Evolutionary conservation across 2,329 filamentous ascomycete species (phyloP).

Genomic region (Fusarium incarnatum): DNA sequence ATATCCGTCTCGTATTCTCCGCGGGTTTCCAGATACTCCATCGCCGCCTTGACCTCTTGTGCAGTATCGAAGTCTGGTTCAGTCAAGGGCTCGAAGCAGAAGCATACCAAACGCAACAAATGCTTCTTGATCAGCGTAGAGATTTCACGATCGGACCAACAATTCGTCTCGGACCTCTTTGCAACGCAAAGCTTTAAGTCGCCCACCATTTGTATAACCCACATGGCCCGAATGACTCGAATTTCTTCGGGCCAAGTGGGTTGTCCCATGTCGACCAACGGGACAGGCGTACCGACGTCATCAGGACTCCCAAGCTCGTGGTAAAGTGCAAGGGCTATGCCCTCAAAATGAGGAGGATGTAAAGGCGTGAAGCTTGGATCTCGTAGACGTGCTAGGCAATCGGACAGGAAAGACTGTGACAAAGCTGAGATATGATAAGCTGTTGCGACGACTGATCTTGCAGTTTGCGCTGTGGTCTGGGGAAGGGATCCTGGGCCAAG

Average conservation of each 20-base stretch:
- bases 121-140: not conserved
- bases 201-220: conserved; percentile 32
- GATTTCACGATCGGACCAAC: not conserved
- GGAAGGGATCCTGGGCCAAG: too few relatives aligned
- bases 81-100: too few relatives aligned
- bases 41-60: conserved; percentile 11
- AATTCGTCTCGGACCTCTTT: not conserved
- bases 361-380: conserved; percentile 27
- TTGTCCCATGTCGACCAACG: conserved; percentile 21
- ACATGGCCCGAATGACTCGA: conserved; percentile 38
- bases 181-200: conserved; percentile 5
- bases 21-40: conserved; percentile 16
- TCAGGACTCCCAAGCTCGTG: conserved; percentile 11
- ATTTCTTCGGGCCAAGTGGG: conserved; percentile 44
- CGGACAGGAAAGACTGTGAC: not conserved
- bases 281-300: conserved; percentile 4
- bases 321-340: not conserved
- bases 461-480: too few relatives aligned
- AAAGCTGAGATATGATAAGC: not conserved
- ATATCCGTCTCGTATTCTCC: conserved; percentile 2
- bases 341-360: not conserved
- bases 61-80: not conserved
- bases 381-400: conserved; percentile 3
- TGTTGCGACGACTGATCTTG: not conserved
- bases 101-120: not conserved